Conservation (phyloP, 2,329 filamentous ascomycete species). For the Thielaviopsis cerberus region DNA sequence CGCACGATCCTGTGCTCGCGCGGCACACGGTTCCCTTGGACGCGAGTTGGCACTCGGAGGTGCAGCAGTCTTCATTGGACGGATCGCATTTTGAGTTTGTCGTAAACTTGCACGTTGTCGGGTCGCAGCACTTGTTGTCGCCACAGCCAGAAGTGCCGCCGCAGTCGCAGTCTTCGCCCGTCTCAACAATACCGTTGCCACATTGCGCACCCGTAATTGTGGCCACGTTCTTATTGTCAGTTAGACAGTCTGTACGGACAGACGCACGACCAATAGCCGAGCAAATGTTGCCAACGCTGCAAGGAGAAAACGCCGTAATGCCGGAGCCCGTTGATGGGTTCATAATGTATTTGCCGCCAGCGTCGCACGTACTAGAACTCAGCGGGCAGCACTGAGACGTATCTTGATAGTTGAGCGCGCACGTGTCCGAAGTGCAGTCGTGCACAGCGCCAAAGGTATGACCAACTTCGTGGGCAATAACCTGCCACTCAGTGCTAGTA, state of each 20-base stretch:
- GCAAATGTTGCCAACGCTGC: slow-evolving; percentile 86
- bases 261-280: slow-evolving; percentile 61
- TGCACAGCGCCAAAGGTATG: slow-evolving; percentile 94
- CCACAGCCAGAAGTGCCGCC: slow-evolving; percentile 57
- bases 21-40: slow-evolving; percentile 59
- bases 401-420: slow-evolving; percentile 36
- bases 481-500: slow-evolving; percentile 76
- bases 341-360: slow-evolving; percentile 73
- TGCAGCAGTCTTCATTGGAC: slow-evolving; percentile 68
- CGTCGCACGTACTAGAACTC: slow-evolving; percentile 48
- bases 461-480: slow-evolving; percentile 83
- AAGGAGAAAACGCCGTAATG: slow-evolving; percentile 68
- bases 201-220: slow-evolving; percentile 73
- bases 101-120: slow-evolving; percentile 72
- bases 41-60: slow-evolving; percentile 45
- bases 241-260: slow-evolving; percentile 59
- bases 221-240: slow-evolving; percentile 66
- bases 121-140: slow-evolving; percentile 64
- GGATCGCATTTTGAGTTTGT: slow-evolving; percentile 59
- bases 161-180: slow-evolving; percentile 89
- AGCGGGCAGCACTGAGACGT: slow-evolving; percentile 61
- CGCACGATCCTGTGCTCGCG: slow-evolving; percentile 59
- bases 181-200: slow-evolving; percentile 91
- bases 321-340: slow-evolving; percentile 65
- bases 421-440: slow-evolving; percentile 60